phyloP scores from a whole-genome alignment of 1,284 basidiomycete genomes.

The Porphyrellus sp. region DNA sequence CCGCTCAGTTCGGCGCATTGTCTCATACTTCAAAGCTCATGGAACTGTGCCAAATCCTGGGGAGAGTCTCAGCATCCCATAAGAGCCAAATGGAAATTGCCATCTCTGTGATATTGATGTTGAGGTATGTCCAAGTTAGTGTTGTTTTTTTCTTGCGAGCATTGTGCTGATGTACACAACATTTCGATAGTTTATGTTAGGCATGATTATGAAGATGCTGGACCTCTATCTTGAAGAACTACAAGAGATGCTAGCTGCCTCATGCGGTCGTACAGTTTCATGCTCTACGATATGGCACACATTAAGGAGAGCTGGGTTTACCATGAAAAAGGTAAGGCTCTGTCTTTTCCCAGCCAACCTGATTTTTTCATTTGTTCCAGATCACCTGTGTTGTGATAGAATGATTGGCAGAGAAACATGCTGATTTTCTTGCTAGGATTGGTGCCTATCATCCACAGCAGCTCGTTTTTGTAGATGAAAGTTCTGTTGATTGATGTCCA shows the following conservation, averaged over 20 bases:
- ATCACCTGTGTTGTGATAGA: constrained; percentile 27
- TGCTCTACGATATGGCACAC: constrained; percentile 20
- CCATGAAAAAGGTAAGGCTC: constrained; percentile 25
- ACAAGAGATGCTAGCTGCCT: neutral
- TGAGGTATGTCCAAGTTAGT: neutral
- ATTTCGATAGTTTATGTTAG: neutral
- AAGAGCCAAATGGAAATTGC: neutral
- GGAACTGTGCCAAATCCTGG: too few species aligned
- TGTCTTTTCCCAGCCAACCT: fast-evolving
- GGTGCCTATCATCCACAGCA: constrained; percentile 29
- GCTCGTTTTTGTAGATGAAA: constrained; percentile 18
- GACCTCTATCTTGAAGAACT: neutral
- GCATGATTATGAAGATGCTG: neutral
- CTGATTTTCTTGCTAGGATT: constrained; percentile 22
- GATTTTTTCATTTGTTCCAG: constrained; percentile 5
- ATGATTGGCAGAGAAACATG: constrained; percentile 17
- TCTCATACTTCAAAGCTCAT: neutral
- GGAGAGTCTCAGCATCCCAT: too few species aligned
- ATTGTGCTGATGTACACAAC: too few species aligned
- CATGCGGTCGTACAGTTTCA: constrained; percentile 3
- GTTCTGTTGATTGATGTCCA: constrained; percentile 13
- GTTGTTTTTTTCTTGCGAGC: too few species aligned
- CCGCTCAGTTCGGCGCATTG: neutral
- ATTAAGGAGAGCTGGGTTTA: constrained; percentile 17
- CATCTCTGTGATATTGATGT: neutral